Conservation (phyloP, 2,329 filamentous ascomycete genomes). For the Venturia pyrina region DNA sequence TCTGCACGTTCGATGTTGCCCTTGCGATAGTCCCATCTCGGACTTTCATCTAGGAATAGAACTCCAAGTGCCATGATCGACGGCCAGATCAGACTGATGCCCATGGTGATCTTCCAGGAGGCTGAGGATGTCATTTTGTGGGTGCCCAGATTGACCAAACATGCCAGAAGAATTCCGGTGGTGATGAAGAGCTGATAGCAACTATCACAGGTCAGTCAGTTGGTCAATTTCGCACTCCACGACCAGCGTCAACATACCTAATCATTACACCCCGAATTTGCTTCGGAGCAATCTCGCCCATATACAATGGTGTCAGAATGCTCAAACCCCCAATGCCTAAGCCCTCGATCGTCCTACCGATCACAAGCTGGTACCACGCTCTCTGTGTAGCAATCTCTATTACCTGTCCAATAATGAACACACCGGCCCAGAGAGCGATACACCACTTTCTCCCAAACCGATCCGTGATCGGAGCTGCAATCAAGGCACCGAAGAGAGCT, state of each 20-base stretch:
- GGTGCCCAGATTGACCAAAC: conserved; percentile 50
- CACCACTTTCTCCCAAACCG: conserved; percentile 37
- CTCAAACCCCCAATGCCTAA: conserved; percentile 3
- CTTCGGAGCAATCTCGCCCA: conserved; percentile 54
- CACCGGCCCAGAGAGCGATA: conserved; percentile 38
- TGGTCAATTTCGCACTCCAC: background rate
- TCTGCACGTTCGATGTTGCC: conserved; percentile 41
- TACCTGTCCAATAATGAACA: conserved; percentile 32
- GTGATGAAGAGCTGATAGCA: conserved; percentile 63
- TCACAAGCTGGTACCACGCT: conserved; percentile 37
- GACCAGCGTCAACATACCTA: background rate
- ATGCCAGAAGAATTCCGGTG: conserved; percentile 49
- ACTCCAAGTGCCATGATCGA: conserved; percentile 23
- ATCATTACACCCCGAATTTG: conserved; percentile 55
- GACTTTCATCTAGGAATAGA: conserved; percentile 24
- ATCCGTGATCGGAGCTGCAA: conserved; percentile 41
- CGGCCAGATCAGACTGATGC: conserved; percentile 47
- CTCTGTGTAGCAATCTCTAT: conserved; percentile 32
- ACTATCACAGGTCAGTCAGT: conserved; percentile 16
- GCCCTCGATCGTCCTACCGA: conserved; percentile 29
- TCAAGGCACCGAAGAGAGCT: conserved; percentile 31
- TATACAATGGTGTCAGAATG: conserved; percentile 43
- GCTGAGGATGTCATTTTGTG: conserved; percentile 36
- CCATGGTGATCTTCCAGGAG: conserved; percentile 56
- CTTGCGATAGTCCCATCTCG: conserved; percentile 48